Evolutionary conservation across 345 rosid species (phyloP).

Genomic region (Salix brachista): DNA sequence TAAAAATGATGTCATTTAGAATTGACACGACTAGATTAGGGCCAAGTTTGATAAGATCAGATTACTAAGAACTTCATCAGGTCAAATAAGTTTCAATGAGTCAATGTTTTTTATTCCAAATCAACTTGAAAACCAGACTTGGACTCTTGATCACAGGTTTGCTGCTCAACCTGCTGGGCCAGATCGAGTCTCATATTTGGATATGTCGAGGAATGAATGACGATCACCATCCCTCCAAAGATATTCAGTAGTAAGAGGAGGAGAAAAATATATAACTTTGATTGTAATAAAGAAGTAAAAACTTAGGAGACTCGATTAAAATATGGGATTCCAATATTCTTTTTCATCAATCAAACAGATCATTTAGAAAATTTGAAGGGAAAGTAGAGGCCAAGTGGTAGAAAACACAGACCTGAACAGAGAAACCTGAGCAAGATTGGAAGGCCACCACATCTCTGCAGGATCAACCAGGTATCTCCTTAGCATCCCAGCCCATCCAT

Average conservation of each 20-base stretch:
- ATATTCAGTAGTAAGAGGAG: neutral
- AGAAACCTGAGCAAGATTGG: slow-evolving; percentile 98
- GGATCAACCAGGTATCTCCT: slow-evolving; percentile 96
- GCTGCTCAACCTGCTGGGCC: no score
- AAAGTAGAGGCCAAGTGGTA: neutral
- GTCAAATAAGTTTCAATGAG: no score
- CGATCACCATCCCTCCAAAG: neutral
- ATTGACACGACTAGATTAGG: no score
- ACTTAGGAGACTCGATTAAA: neutral
- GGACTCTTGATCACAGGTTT: no score
- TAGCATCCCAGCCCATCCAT: slow-evolving; percentile 99
- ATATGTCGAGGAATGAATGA: slow-evolving; percentile 8
- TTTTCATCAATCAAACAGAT: slow-evolving; percentile 27
- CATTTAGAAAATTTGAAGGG: neutral
- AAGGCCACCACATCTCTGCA: slow-evolving; percentile 99
- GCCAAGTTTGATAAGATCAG: no score
- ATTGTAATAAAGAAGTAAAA: neutral
- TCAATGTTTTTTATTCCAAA: no score
- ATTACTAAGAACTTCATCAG: no score
- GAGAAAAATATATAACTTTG: neutral
- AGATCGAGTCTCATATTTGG: no score
- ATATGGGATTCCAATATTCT: slow-evolving; percentile 10
- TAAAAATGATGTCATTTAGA: no score
- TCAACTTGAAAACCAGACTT: no score
- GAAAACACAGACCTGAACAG: slow-evolving; percentile 65